Evolutionary conservation across 1,284 basidiomycete genomes (phyloP), one percentile per base, ranked within the genome.

Genomic region (Cryptococcus wingfieldii): DNA sequence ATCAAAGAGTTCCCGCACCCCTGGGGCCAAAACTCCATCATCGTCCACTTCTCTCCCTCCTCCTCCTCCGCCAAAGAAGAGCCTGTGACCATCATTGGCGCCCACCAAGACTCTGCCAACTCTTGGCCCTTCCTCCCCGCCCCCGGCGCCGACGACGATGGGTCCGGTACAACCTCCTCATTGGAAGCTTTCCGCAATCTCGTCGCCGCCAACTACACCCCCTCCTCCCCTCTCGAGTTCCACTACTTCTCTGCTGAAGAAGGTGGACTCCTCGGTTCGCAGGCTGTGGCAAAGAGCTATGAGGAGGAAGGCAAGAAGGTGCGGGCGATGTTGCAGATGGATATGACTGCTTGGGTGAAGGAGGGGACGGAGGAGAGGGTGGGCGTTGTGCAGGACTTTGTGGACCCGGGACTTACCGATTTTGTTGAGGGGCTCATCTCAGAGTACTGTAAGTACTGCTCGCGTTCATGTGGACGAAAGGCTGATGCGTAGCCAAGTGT

Each of bases 281-380:
- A 96, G 74, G 94, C 90, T 10, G 84, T 98, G 47, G 93, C 91
- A 34, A 80, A 82, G 65, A 80, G 82, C 53, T 98, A 98, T 72
- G 84, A 84, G 64, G 73, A 79, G 23, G 79, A 80, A 54, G 79
- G 78, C 8, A 80, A 82, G 48, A 83, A 87, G 63, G 88, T 97
- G 56, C 79, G 87, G 69, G 91, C 87, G 43, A 96, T 96, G 92
- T 86, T 90, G 64, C 74, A 79, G 62, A 92, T 90, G 76, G 91
- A 94, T 75, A 94, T 95, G 89, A 92, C 90, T 44, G 95, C 94
- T 55, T 98, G 90, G 86, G 90, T 98, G 66, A 95, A 95, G 83
- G 76, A 79, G 61, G 94, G 92, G 45, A 90, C 90, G 19, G 78
- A 80, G 59, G 91, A 95, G 78, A 84, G 86, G 77, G 86, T 96